phyloP scores from a whole-genome alignment of 257 asterid genomes.

The Hygrophila difformis region DNA sequence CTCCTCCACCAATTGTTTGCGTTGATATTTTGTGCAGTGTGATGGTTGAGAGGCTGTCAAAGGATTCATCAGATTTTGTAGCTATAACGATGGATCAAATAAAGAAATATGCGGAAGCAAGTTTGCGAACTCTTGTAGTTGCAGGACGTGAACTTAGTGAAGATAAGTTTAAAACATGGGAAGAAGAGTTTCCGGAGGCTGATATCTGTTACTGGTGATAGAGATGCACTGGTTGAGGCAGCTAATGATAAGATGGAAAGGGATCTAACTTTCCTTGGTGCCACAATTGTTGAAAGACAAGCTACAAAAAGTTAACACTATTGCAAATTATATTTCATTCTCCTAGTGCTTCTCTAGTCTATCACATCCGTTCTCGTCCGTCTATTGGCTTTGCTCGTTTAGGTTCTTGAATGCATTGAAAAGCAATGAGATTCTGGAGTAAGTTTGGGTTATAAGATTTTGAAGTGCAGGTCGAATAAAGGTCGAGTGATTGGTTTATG shows the following conservation, averaged over 20 bases:
- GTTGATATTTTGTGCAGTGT: conserved; percentile 35
- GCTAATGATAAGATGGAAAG: conserved; percentile 77
- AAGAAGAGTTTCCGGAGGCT: conserved; percentile 61
- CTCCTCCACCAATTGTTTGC: conserved; percentile 9
- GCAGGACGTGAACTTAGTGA: conserved; percentile 77
- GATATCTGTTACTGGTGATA: conserved; percentile 55
- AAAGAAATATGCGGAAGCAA: conserved; percentile 76
- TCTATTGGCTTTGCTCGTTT: conserved; percentile 17
- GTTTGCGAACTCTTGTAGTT: conserved; percentile 77
- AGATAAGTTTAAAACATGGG: conserved; percentile 66
- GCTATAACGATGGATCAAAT: conserved; percentile 59
- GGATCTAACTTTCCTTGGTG: conserved; percentile 76
- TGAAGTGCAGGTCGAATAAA: too few relatives aligned
- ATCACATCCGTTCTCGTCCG: background rate
- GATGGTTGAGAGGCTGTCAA: conserved; percentile 72
- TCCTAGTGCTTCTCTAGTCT: background rate
- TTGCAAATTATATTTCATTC: conserved; percentile 13
- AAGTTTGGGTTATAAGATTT: conserved; percentile 92
- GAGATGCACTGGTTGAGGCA: conserved; percentile 69
- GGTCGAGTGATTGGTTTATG: too few relatives aligned
- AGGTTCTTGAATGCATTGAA: conserved; percentile 95
- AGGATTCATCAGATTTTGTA: conserved; percentile 34
- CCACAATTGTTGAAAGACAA: conserved; percentile 97
- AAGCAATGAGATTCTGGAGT: conserved; percentile 83
- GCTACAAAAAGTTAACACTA: conserved; percentile 66